These are phyloP conservation scores for Neospermospora avenae DNA, from an alignment of 2,329 filamentous ascomycete species.

Conservation along the genomic window DNA sequence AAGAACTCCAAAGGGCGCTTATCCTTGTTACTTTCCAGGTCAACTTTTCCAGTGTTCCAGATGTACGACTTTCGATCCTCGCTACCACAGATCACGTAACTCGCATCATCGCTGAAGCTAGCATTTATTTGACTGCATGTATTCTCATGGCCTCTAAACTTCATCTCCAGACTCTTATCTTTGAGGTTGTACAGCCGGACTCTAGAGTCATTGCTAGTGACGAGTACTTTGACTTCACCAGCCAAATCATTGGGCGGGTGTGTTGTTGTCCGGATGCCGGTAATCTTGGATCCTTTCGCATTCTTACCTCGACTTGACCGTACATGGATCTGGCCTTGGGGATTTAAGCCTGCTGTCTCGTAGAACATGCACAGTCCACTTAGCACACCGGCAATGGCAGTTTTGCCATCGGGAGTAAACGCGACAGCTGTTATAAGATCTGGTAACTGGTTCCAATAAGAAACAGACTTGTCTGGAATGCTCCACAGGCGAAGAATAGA, in stretches of 20 bases:
- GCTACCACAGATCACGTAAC: slow-evolving; percentile 86
- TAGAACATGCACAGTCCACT: slow-evolving; percentile 87
- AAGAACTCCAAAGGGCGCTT: slow-evolving; percentile 86
- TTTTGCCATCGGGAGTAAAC: slow-evolving; percentile 89
- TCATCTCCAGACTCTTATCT: slow-evolving; percentile 81
- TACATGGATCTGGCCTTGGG: slow-evolving; percentile 85
- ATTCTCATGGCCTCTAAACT: slow-evolving; percentile 90
- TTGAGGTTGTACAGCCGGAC: slow-evolving; percentile 85
- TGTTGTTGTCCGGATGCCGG: slow-evolving; percentile 76
- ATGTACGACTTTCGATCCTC: slow-evolving; percentile 89
- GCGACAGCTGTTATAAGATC: slow-evolving; percentile 93
- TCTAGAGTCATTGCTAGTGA: slow-evolving; percentile 93
- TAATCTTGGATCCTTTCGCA: slow-evolving; percentile 95
- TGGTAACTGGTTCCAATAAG: slow-evolving; percentile 70
- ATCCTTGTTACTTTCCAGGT: slow-evolving; percentile 63
- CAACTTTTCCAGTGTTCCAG: slow-evolving; percentile 66
- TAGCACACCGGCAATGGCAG: slow-evolving; percentile 82
- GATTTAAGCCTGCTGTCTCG: slow-evolving; percentile 85
- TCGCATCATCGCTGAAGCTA: slow-evolving; percentile 80
- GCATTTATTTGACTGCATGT: slow-evolving; percentile 86
- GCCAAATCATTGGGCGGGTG: slow-evolving; percentile 54
- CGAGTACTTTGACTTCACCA: slow-evolving; percentile 72
- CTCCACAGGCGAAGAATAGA: slow-evolving; percentile 89
- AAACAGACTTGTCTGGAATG: slow-evolving; percentile 93
- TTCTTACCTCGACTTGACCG: slow-evolving; percentile 89